Base-by-base conservation (phyloP, 2,329 filamentous ascomycete species). In the Lasiodiplodia theobromae region DNA sequence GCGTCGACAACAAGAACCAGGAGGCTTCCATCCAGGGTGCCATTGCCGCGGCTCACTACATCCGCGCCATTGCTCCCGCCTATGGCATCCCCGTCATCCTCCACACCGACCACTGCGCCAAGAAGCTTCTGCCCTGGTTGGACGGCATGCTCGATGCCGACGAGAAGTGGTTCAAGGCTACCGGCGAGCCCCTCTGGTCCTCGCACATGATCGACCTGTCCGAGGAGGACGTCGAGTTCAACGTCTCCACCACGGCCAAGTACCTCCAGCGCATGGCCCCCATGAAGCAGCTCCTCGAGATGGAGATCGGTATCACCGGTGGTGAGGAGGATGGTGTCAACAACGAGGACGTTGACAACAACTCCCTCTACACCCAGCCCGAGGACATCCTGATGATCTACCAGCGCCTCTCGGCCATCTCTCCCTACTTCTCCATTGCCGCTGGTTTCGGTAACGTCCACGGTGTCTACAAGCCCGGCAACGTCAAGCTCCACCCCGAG, bases 231-330 rank as follows among this genome's bases (percentile, higher is more conserved):
- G 92, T 97, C 73, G 88, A 96, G 71, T 93, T 88, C 84, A 98
- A 99, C 89, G 91, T 99, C 77, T 81, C 91, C 79, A 97, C 93
- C 79, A 98, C 95, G 71, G 92, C 92, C 80, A 89, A 91, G 82
- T 97, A 99, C 87, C 89, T 98, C 72, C 91, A 97, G 89, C 92
- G 95, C 75, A 93, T 92, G 79, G 93, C 94, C 62, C 94, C 94
- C 76, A 93, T 97, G 93, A 97, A 96, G 88, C 94, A 97, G 84
- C 98, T 93, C 93, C 89, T 99, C 74, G 96, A 99, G 89, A 99
- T 98, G 95, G 91, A 94, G 84, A 93, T 96, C 73, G 93, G 92
- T 80, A 96, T 97, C 84, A 98, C 96, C 71, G 95, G 94, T 86
- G 94, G 94, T 84, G 94, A 97, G 86, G 94, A 97, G 83, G 94